phyloP scores from a whole-genome alignment of 805 yeast species.

The Wickerhamomyces sydowiorum region DNA sequence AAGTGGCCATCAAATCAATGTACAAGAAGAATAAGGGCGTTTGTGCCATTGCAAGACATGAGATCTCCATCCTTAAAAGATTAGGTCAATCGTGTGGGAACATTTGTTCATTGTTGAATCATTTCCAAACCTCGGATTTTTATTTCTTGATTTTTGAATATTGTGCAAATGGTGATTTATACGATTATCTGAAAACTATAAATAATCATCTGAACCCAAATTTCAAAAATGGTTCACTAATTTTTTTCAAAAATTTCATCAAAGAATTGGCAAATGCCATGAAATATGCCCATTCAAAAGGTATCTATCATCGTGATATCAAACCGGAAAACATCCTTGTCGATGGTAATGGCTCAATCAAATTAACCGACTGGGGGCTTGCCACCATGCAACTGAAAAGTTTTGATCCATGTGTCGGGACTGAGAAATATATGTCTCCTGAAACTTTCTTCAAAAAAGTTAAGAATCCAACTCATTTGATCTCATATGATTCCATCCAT shows the following conservation, averaged over 20 bases:
- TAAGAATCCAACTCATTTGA: constrained; percentile 2
- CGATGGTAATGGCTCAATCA: constrained; percentile 44
- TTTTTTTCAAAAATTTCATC: constrained; percentile 32
- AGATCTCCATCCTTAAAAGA: constrained; percentile 34
- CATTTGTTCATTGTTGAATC: constrained; percentile 53
- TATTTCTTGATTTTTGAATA: constrained; percentile 60
- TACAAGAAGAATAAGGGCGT: constrained; percentile 36
- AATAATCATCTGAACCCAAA: constrained; percentile 15
- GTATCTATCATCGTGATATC: constrained; percentile 64
- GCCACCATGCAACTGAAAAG: constrained; percentile 36
- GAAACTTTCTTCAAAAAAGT: constrained; percentile 56
- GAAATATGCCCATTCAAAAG: constrained; percentile 46
- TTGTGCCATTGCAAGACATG: constrained; percentile 46
- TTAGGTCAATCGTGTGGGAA: constrained; percentile 33
- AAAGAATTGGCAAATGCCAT: constrained; percentile 49
- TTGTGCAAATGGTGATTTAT: constrained; percentile 61
- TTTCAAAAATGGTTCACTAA: constrained; percentile 4
- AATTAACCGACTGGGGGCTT: constrained; percentile 73
- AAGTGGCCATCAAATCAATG: constrained; percentile 54
- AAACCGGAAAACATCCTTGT: constrained; percentile 69
- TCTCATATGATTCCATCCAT: constrained; percentile 59
- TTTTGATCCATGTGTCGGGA: constrained; percentile 47
- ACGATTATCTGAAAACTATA: constrained; percentile 38
- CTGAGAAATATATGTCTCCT: constrained; percentile 91
- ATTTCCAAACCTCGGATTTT: constrained; percentile 47